Evolutionary conservation across 2,329 filamentous ascomycete genomes (phyloP), one percentile per base, ranked within the genome.

Genomic region (Camillea tinctor): DNA sequence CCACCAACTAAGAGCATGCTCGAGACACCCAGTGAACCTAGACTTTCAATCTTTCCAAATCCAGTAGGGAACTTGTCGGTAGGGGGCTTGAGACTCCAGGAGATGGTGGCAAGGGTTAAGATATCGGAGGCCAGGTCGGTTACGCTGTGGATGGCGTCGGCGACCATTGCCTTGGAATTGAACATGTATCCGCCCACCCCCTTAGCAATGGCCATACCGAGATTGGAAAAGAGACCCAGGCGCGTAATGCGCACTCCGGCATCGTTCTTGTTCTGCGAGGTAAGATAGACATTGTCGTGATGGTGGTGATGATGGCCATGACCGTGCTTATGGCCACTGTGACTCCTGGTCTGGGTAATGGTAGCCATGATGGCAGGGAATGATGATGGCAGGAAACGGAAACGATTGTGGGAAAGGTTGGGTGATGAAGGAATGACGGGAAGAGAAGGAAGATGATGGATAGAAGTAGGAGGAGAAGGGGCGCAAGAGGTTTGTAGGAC

Each of bases 41-140:
- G 79, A 70, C 93, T 97, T 80, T 99, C 95, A n/a, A 99, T 86
- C 80, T 99, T 99, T 73, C 95, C 95, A 73, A 96, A 99, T 1
- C 95, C 95, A 69, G 88, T 87, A 1, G 95, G 95, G 73, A 97
- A 99, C 49, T 85, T 85, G 57, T 90, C 84, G 11, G 91, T 92
- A 0, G 95, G 93, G 5, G 92, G 89, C 69, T 90, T 92, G 61
- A 98, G 79, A 61, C 93, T 96, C 88, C 91, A 97, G 20, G 93
- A 94, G 52, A 99, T 93, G 9, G 95, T 99, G 17, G 92, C 91
- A 20, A 99, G 84, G 0, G 95, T 99, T 75, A 97, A 87, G 68
- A 99, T 84, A 75, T 99, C 95, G 56, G 93, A 97, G 62, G 96
- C 92, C 59, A 99, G 85, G 76, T 99, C 95, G 54, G 94, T 96